phyloP scores from a whole-genome alignment of 2,329 filamentous ascomycete species.

The Stachybotrys elegans region DNA sequence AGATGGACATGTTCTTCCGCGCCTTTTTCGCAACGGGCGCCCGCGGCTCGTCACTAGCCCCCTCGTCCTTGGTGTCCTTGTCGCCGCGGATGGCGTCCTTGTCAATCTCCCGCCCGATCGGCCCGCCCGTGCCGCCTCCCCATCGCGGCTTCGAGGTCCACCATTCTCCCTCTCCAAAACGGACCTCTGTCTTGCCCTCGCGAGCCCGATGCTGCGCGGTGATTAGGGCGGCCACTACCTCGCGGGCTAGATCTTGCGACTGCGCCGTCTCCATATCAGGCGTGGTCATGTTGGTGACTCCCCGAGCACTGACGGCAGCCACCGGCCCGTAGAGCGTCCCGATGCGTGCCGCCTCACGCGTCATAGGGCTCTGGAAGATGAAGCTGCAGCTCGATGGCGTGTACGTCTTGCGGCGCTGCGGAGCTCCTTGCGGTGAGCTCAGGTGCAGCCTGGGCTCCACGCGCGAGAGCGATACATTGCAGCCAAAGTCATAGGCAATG shows the following conservation, averaged over 20 bases:
- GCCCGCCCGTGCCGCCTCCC: constrained; percentile 58
- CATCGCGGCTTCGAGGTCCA: constrained; percentile 57
- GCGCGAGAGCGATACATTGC: constrained; percentile 52
- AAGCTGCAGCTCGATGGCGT: constrained; percentile 56
- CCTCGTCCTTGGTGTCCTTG: constrained; percentile 32
- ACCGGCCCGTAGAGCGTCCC: constrained; percentile 59
- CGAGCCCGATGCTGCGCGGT: constrained; percentile 60
- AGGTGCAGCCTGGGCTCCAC: constrained; percentile 56
- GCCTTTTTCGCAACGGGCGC: constrained; percentile 37
- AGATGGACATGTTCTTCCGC: constrained; percentile 52
- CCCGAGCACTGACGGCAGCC: constrained; percentile 54
- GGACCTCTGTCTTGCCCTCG: constrained; percentile 49
- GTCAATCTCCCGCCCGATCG: constrained; percentile 57
- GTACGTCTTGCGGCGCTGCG: constrained; percentile 41
- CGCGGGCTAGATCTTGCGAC: constrained; percentile 55
- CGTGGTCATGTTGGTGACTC: constrained; percentile 44
- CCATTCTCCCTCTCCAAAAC: constrained; percentile 55
- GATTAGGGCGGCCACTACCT: constrained; percentile 54
- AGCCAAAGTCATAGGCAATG: constrained; percentile 61
- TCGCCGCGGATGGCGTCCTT: constrained; percentile 40
- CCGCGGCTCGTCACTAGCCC: constrained; percentile 17
- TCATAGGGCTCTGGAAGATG: constrained; percentile 53
- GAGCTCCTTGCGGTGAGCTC: constrained; percentile 28
- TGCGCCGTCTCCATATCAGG: constrained; percentile 49
- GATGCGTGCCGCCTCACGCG: constrained; percentile 54